phyloP scores from a whole-genome alignment of 345 rosid genomes.

The Alliaria petiolata region DNA sequence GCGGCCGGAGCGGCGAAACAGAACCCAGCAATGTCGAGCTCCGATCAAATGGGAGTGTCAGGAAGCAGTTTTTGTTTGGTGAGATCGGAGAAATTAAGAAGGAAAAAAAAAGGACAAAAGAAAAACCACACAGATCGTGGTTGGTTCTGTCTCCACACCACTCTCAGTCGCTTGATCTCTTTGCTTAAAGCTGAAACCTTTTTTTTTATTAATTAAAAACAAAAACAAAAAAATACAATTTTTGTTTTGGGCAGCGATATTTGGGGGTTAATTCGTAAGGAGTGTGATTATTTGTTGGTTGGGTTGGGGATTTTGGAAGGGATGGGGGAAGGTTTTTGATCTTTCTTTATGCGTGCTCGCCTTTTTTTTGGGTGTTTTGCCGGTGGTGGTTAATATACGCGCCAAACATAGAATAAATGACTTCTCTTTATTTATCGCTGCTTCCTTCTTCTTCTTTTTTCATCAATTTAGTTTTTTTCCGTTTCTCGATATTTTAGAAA shows the following conservation, averaged over 20 bases:
- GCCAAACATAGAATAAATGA: constrained; percentile 49
- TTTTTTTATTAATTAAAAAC: too few relatives aligned
- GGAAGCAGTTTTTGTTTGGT: not conserved
- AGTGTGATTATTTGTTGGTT: constrained; percentile 14
- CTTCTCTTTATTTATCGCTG: constrained; percentile 15
- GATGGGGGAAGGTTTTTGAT: constrained; percentile 36
- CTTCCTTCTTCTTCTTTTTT: too few relatives aligned
- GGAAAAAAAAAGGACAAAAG: constrained; percentile 1
- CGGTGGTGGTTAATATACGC: constrained; percentile 54
- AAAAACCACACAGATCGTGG: constrained; percentile 21
- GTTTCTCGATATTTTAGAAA: too few relatives aligned
- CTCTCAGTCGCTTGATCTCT: constrained; percentile 36
- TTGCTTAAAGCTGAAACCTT: constrained; percentile 2
- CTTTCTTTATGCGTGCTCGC: constrained; percentile 30
- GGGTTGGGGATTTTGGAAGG: not conserved
- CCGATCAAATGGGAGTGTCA: constrained; percentile 50
- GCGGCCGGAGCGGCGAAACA: constrained; percentile 15
- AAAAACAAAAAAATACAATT: not conserved
- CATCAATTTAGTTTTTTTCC: too few relatives aligned
- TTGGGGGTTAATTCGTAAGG: constrained; percentile 1
- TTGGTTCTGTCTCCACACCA: constrained; percentile 24
- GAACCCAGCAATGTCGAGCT: constrained; percentile 33
- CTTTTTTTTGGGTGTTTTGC: constrained; percentile 32
- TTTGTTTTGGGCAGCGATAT: not conserved
- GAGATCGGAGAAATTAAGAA: not conserved